These are phyloP conservation scores for Diophrys sp. DNA, from an alignment of 73 alveolate species.

Conservation along the genomic window DNA sequence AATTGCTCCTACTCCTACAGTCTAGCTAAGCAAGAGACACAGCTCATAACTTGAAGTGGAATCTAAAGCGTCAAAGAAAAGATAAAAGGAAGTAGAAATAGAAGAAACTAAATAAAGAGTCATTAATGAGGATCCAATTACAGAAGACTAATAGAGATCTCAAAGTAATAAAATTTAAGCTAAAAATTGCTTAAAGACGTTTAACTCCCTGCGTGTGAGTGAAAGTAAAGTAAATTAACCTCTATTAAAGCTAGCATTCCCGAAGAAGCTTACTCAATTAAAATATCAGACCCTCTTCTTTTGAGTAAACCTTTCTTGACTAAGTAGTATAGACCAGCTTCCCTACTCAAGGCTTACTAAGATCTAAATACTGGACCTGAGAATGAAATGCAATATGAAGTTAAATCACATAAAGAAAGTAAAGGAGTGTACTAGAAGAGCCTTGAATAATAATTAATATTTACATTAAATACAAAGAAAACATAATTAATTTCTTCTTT, in stretches of 20 bases:
- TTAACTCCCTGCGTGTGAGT: background rate
- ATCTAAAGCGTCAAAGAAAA: background rate
- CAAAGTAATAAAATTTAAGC: too few relatives aligned
- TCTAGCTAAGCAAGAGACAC: background rate
- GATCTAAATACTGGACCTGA: background rate
- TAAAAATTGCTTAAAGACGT: background rate
- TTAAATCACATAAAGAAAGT: background rate
- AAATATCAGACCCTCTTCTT: background rate
- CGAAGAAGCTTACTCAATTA: background rate
- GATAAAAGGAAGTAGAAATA: background rate
- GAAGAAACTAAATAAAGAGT: background rate
- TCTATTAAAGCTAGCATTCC: background rate
- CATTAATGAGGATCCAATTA: too few relatives aligned
- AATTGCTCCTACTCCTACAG: background rate
- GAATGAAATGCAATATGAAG: background rate
- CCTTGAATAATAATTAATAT: too few relatives aligned
- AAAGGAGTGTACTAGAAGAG: too few relatives aligned
- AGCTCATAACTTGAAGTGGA: background rate
- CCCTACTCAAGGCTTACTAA: background rate
- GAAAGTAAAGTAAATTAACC: too few relatives aligned
- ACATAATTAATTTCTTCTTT: too few relatives aligned
- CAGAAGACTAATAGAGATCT: too few relatives aligned
- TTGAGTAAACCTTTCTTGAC: background rate
- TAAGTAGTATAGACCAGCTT: background rate
- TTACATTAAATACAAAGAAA: too few relatives aligned